These are phyloP conservation scores for Fusarium sp. DNA, from an alignment of 2,329 filamentous ascomycete genomes.

Conservation along the genomic window DNA sequence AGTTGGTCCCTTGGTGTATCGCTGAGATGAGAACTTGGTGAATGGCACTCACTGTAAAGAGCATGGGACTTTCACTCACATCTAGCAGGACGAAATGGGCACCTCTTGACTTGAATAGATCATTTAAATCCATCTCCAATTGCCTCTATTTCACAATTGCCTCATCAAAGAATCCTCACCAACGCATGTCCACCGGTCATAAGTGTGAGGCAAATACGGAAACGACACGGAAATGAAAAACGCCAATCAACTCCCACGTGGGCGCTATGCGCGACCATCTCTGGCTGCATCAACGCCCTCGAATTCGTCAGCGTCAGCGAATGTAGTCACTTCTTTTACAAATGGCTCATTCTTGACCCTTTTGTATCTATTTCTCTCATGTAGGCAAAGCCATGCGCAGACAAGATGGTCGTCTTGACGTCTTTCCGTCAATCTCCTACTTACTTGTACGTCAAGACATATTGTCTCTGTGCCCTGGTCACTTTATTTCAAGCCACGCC, in stretches of 20 bases:
- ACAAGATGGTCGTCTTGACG: constrained; percentile 39
- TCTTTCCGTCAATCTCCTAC: constrained; percentile 40
- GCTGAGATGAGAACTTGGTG: background rate
- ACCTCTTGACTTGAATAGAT: no score
- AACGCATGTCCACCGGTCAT: background rate
- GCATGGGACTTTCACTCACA: no score
- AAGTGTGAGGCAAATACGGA: background rate
- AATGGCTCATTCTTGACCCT: background rate
- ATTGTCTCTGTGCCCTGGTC: constrained; percentile 39
- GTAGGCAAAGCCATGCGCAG: background rate
- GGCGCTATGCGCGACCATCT: background rate
- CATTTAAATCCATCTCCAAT: no score
- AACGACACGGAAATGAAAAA: background rate
- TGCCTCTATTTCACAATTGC: background rate
- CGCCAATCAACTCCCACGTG: constrained; percentile 2
- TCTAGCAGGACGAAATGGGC: no score
- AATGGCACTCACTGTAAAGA: no score
- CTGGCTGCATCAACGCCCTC: background rate
- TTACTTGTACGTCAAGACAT: constrained; percentile 41
- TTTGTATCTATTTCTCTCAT: background rate
- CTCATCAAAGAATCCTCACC: background rate
- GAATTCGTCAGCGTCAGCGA: background rate
- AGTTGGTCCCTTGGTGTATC: no score
- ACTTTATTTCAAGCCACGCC: constrained; percentile 39
- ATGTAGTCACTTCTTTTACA: background rate